phyloP scores from a whole-genome alignment of 2,329 filamentous ascomycete species.

The Apiospora phragmitis region DNA sequence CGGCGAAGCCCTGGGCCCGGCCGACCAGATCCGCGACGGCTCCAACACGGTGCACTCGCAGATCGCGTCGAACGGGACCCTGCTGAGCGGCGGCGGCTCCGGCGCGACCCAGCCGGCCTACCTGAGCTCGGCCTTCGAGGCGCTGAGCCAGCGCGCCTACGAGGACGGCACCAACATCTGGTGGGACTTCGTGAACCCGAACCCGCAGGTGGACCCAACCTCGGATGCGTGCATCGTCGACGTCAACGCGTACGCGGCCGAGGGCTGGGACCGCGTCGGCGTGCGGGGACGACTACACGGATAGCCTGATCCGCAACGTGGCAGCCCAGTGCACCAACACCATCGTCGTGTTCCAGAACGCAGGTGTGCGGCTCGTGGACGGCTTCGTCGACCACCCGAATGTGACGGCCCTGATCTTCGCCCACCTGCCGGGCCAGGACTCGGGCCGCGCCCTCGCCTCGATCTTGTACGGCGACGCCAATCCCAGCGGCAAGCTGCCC shows the following conservation, averaged over 20 bases:
- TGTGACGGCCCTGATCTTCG: slow-evolving; percentile 73
- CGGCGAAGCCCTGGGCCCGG: slow-evolving; percentile 24
- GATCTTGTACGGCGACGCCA: slow-evolving; percentile 65
- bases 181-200: slow-evolving; percentile 44
- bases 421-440: slow-evolving; percentile 71
- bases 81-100: slow-evolving; percentile 47
- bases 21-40: slow-evolving; percentile 6
- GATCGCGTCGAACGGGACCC: slow-evolving; percentile 39
- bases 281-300: slow-evolving; percentile 28
- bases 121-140: slow-evolving; percentile 41
- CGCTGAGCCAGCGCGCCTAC: slow-evolving; percentile 41
- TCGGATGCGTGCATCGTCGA: slow-evolving; percentile 61
- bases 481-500: slow-evolving; percentile 48
- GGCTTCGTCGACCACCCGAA: slow-evolving; percentile 64
- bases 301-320: slow-evolving; percentile 48
- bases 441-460: slow-evolving; percentile 73
- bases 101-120: slow-evolving; percentile 34
- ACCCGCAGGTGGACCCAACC: slow-evolving; percentile 32
- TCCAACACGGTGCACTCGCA: not conserved
- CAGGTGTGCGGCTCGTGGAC: slow-evolving; percentile 59
- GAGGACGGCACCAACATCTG: slow-evolving; percentile 40
- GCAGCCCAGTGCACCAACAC: slow-evolving; percentile 56
- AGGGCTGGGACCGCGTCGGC: slow-evolving; percentile 35
- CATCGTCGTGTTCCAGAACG: slow-evolving; percentile 64
- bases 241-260: slow-evolving; percentile 61